These are phyloP conservation scores for Colletotrichum shisoi DNA, from an alignment of 2,329 filamentous ascomycete species.

Conservation along the genomic window DNA sequence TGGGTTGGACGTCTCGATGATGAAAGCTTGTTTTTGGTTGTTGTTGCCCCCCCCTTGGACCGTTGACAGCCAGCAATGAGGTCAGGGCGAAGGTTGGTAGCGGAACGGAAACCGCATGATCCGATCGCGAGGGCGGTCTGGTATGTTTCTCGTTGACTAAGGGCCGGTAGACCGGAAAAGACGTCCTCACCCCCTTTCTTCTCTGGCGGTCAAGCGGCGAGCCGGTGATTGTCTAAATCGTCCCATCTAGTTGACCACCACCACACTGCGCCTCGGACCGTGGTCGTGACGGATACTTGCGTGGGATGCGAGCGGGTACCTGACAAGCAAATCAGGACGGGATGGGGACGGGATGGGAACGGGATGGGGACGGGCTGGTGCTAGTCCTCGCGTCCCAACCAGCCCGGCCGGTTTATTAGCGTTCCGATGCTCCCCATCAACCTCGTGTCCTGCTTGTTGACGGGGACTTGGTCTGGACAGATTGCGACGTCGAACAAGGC, in stretches of 20 bases:
- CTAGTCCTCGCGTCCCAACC: constrained; percentile 10
- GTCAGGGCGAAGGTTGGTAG: constrained; percentile 18
- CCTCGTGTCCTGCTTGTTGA: constrained; percentile 5
- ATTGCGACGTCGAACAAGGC: not conserved
- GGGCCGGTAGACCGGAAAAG: not conserved
- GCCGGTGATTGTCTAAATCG: constrained; percentile 5
- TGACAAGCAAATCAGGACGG: constrained; percentile 8
- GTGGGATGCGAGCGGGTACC: constrained; percentile 28
- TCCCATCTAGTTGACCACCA: constrained; percentile 12
- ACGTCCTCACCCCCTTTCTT: not conserved
- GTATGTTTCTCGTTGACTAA: not conserved
- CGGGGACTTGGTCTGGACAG: not conserved
- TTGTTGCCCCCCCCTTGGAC: not conserved
- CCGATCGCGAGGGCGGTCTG: not conserved
- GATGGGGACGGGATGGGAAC: constrained; percentile 7
- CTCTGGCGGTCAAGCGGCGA: constrained; percentile 1
- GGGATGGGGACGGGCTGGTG: constrained; percentile 12
- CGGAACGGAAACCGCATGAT: not conserved
- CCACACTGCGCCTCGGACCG: not conserved
- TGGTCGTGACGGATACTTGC: constrained; percentile 14
- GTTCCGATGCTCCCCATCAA: not conserved
- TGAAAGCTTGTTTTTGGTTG: constrained; percentile 36
- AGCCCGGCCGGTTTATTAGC: not conserved
- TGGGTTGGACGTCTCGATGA: not conserved
- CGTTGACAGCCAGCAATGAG: constrained; percentile 16